Percentiles rank a stretch among this genome's conserved stretches.
phyloP scores from a whole-genome alignment of 2,329 filamentous ascomycete genomes.

The Paracorniculantispora psalliotae region DNA sequence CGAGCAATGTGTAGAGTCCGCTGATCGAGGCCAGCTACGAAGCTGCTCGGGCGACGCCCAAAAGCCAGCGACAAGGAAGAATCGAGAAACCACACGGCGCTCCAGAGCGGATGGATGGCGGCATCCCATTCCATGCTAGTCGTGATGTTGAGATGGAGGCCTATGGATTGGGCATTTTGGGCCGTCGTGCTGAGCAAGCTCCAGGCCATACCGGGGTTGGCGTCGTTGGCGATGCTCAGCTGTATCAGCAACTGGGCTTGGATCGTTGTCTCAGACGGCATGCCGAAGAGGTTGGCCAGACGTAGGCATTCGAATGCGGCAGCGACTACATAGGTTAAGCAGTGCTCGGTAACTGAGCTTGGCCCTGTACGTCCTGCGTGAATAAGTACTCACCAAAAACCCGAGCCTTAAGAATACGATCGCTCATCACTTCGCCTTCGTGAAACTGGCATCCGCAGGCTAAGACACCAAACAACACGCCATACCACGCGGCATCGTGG shows the following conservation, averaged over 20 bases:
- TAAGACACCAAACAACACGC: not conserved
- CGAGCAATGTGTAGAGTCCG: not conserved
- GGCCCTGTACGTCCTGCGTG: not conserved
- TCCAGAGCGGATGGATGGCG: not conserved
- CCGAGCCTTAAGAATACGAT: not conserved
- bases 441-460: conserved; percentile 1
- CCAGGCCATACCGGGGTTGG: not conserved
- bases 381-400: not conserved
- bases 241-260: not conserved
- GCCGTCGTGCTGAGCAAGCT: not conserved
- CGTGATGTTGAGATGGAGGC: not conserved
- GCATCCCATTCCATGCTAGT: not conserved
- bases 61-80: not conserved
- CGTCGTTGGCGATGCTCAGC: not conserved
- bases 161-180: not conserved
- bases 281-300: not conserved
- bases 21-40: not conserved
- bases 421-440: not conserved
- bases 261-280: not conserved
- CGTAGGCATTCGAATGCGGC: not conserved
- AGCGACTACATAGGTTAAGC: not conserved
- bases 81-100: not conserved
- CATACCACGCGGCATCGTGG: not conserved
- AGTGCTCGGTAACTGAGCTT: not conserved
- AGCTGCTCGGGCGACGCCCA: not conserved